Conservation (phyloP, 2,329 filamentous ascomycete species). For the Scedosporium dehoogii region DNA sequence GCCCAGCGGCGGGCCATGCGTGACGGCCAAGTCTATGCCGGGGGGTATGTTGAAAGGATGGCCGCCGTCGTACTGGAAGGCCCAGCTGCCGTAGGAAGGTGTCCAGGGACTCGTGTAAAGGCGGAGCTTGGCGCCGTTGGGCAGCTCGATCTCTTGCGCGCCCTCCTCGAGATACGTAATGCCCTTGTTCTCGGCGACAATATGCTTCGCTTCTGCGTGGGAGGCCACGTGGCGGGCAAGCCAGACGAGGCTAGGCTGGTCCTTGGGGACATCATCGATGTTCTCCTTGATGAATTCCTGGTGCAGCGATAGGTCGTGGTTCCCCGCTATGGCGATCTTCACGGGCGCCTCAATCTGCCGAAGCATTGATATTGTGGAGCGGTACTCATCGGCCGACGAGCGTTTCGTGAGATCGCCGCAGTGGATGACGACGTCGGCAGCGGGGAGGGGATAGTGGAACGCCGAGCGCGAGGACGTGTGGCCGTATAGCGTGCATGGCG, state of each 20-base stretch:
- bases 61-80: slow-evolving; percentile 30
- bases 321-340: slow-evolving; percentile 40
- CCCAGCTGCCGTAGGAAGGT: slow-evolving; percentile 23
- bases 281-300: neutral
- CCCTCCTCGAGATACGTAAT: slow-evolving; percentile 34
- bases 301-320: slow-evolving; percentile 38
- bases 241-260: neutral
- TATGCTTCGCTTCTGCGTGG: neutral
- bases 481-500: slow-evolving; percentile 2
- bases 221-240: slow-evolving; percentile 1
- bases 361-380: slow-evolving; percentile 25
- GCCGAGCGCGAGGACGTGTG: neutral
- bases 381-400: slow-evolving; percentile 31
- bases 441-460: slow-evolving; percentile 6
- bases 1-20: slow-evolving; percentile 26
- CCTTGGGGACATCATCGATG: neutral
- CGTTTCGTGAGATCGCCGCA: slow-evolving; percentile 38
- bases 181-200: neutral
- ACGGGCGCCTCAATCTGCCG: slow-evolving; percentile 28
- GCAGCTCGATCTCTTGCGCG: slow-evolving; percentile 24
- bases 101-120: slow-evolving; percentile 37
- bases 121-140: slow-evolving; percentile 28
- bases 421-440: slow-evolving; percentile 35
- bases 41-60: slow-evolving; percentile 18
- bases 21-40: slow-evolving; percentile 21